Base-by-base conservation (phyloP, 164 flowering plant species). In the Nymphaea colorata region DNA sequence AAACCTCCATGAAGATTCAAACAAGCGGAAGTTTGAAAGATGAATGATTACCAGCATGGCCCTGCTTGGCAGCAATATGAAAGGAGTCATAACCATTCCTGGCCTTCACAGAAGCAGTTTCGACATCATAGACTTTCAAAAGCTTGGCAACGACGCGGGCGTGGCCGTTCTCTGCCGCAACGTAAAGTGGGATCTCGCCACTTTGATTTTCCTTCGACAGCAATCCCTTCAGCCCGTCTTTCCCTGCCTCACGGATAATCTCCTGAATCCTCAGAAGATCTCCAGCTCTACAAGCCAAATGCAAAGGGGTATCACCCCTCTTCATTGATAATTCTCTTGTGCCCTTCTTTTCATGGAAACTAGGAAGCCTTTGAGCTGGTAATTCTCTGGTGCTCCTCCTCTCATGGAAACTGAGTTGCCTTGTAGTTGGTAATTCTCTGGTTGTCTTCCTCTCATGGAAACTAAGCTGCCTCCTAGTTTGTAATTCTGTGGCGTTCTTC, bases 1-100 rank as follows among this genome's bases (percentile, higher is more conserved):
- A 25, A 25, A 25, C 36, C 36, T 25, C 1, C 36, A 25, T 25
- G 36, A 25, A 25, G 36, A 47, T 47, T 47, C 55, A 47, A 47
- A 7, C 55, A 47, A 47, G 55, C 12, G 55, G 12, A 47, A 47
- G 7, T 47, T 47, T 5, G 12, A 47, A 2, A 47, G 55, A 6
- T 47, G 55, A 4, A 12, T 47, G 55, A 11, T 84, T 80, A 94
- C 99, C 96, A 59, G 83, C 65, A 80, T 91, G 93, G 8, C 96
- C 99, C 57, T 89, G 89, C 79, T 84, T 94, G n/a, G 98, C 90
- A 14, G 99, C 97, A 45, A 91, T 76, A 82, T 94, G 99, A 70
- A 94, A 88, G 3, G 97, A 75, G 76, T 94, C 99, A 69, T 62
- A 85, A 12, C 96, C 89, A 69, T 87, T 91, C 62, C 75, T 86